Conservation (phyloP, 139 green algal genomes). For the Chara braunii region DNA sequence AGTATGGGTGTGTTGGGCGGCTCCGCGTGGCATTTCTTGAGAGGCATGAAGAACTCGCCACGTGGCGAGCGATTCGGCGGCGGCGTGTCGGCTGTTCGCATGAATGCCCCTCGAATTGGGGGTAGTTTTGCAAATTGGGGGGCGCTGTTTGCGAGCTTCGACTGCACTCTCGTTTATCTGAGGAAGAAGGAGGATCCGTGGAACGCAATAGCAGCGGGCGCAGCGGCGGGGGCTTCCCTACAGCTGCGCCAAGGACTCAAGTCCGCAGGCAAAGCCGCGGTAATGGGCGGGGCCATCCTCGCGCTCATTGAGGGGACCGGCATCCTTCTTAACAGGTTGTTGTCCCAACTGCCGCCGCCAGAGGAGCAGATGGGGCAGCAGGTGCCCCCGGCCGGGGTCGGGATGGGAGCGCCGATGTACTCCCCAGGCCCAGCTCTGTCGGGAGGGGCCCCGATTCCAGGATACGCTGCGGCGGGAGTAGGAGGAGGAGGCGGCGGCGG, state of each 20-base stretch:
- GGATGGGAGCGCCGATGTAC: no score
- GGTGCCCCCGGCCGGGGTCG: no score
- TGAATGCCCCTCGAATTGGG: conserved; percentile 82
- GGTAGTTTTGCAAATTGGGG: conserved; percentile 98
- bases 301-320: conserved; percentile 94
- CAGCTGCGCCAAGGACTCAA: conserved; percentile 73
- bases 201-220: conserved; percentile 90
- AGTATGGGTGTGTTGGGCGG: conserved; percentile 97
- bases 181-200: conserved; percentile 78
- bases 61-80: conserved; percentile 64
- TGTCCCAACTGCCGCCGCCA: no score
- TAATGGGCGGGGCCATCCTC: conserved; percentile 78
- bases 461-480: no score
- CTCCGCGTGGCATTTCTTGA: conserved; percentile 82
- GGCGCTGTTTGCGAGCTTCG: conserved; percentile 91
- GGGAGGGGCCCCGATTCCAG: no score
- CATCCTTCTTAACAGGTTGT: conserved; percentile 88
- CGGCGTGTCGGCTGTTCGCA: conserved; percentile 67
- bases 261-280: conserved; percentile 66
- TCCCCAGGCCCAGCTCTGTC: no score
- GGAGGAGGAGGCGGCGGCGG: no score
- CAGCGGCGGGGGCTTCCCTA: conserved; percentile 85
- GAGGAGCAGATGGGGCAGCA: no score
- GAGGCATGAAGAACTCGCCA: conserved; percentile 85
- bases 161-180: conserved; percentile 84